Base-by-base conservation (phyloP, 1,284 basidiomycete genomes). In the Golubevia sp. region DNA sequence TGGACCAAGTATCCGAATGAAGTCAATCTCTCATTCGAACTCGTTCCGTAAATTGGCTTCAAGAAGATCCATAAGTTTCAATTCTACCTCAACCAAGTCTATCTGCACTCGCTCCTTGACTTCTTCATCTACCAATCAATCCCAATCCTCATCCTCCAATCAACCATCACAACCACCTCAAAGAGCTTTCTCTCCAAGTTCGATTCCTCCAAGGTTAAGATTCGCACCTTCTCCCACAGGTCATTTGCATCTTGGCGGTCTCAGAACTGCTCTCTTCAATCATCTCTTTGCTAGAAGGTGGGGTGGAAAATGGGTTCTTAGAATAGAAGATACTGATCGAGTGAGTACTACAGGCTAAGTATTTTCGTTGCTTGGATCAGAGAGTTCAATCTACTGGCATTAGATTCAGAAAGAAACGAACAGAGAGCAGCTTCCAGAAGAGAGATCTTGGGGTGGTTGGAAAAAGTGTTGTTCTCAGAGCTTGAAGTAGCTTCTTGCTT, bases 221-320 rank as follows among this genome's bases (percentile, higher is more conserved):
- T 82, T 82, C 65, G 80, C 80, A 0, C 80, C 80, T 2, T 81
- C 79, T 3, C 80, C 80, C 0, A 82, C 80, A 0, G 80, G 80
- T 25, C 68, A 70, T 50, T 66, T 82, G 2, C 80, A 82, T 52
- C 68, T 82, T 11, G 80, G 80, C 21, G 77, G 80, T 0, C 64
- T 82, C 5, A 67, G 80, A 18, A 82, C 80, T 3, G 80, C 80
- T 2, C 73, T 82, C 18, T 76, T 82, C 68, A 82, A 82, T 59
- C 70, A 79, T 55, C 67, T 81, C 30, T 73, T 73, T 56, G 75
- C 74, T 0, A 66, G 75, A n/a, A 61, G 64, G 0, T 65, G 63
- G 24, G 73, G 71, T 8, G 30, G 30, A 11, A 58, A 59, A 38
- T 82, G 71, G 69, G 64, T 82, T 27, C 63, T 82, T 1, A 69